Evolutionary conservation across 225 moss, liverwort and hornwort genomes (phyloP), one percentile per base, ranked within the genome.

Genomic region (Marchantia polymorpha): DNA sequence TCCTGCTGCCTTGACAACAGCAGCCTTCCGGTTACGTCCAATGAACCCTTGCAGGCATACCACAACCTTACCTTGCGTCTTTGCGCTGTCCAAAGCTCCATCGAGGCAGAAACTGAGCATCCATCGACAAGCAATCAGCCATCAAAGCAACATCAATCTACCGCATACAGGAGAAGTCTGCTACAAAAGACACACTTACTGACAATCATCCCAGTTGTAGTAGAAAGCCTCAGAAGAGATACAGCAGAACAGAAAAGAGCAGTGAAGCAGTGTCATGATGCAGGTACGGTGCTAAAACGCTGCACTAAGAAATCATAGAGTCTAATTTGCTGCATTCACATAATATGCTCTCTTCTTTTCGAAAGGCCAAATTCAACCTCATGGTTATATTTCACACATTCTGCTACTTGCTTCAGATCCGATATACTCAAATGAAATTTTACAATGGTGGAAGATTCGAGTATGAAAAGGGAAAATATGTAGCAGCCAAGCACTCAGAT

Each of bases 11-110:
- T 80, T 85, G 64, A 90, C 88, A 26, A 86, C 77, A 61, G 83
- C 82, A 23, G 88, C 85, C 75, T 91, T 90, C 74, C 81, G 82
- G 4, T 85, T 82, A 52, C 86, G 82, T 23, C 84, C 85, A 66
- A 55, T 85, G 56, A 85, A 73, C 39, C 91, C 90, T 6, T 83
- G 90, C 6, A 79, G 8, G 70, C 91, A 91, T 13, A 73, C 60
- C 81, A 91, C 90, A 68, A 91, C 88, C 81, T 91, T 91, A 19
- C 87, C 90, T 75, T 55, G 50, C 73, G 88, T 88, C 79, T 86
- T 88, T 52, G 79, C 76, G 29, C 87, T 81, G 76, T 91, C 85
- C 78, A 91, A 76, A 12, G 85, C 74, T 56, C 81, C 81, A 71
- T 85, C 83, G 1, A 90, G 10, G 82, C 91, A 91, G 81, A 85